These are phyloP conservation scores for Penicillium goetzii DNA, from an alignment of 495 filamentous ascomycete species.

Conservation along the genomic window DNA sequence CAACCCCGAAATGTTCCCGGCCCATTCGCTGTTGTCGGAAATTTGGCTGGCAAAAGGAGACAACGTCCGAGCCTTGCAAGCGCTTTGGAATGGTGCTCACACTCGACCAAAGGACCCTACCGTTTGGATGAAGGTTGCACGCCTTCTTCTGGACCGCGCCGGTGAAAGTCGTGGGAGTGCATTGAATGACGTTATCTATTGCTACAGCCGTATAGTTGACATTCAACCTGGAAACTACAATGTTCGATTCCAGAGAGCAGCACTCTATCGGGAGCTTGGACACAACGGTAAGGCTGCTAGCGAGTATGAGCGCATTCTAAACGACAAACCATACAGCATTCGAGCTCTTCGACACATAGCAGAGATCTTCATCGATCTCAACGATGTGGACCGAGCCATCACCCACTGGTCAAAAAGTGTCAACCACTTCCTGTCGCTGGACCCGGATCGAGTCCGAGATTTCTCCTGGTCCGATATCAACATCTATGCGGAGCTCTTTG, in stretches of 20 bases:
- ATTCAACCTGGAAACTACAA: constrained; percentile 61
- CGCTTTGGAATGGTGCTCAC: constrained; percentile 71
- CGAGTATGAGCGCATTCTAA: constrained; percentile 68
- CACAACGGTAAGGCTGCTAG: constrained; percentile 58
- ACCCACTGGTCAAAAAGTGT: constrained; percentile 66
- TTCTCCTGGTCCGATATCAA: constrained; percentile 85
- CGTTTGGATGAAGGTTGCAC: constrained; percentile 70
- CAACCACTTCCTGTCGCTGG: constrained; percentile 51
- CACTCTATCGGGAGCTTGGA: constrained; percentile 60
- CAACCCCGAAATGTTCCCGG: constrained; percentile 81
- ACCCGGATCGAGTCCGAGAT: constrained; percentile 50
- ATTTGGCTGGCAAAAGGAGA: constrained; percentile 71
- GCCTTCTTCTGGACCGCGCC: constrained; percentile 64
- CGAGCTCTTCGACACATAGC: constrained; percentile 66
- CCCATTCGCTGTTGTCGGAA: constrained; percentile 75
- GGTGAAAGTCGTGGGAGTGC: constrained; percentile 55
- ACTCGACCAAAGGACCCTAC: constrained; percentile 67
- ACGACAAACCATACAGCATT: constrained; percentile 60
- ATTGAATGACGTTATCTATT: constrained; percentile 63
- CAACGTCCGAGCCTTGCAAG: constrained; percentile 66
- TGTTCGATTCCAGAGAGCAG: constrained; percentile 63
- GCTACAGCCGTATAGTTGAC: constrained; percentile 69
- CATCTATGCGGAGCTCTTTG: constrained; percentile 80
- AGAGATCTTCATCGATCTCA: constrained; percentile 63
- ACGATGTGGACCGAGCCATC: constrained; percentile 59